phyloP scores from a whole-genome alignment of 805 yeast genomes.

The Lipomyces sp. region DNA sequence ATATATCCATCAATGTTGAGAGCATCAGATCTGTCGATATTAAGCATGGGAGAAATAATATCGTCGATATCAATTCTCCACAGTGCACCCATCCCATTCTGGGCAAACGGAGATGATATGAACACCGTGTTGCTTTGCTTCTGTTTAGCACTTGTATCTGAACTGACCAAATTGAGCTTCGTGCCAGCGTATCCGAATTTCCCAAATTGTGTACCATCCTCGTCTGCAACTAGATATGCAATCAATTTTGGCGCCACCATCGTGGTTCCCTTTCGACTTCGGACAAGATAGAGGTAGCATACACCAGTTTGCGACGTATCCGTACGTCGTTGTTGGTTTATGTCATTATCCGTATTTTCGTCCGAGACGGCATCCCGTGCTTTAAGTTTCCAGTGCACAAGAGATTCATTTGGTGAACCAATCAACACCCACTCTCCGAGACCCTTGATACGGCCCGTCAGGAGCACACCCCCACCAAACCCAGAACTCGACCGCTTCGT shows the following conservation, averaged over 20 bases:
- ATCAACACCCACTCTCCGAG: slow-evolving; percentile 35
- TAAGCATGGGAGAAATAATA: slow-evolving; percentile 5
- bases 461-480: slow-evolving; percentile 33
- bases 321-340: not conserved
- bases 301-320: slow-evolving; percentile 46
- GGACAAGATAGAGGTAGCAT: slow-evolving; percentile 45
- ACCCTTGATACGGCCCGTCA: slow-evolving; percentile 25
- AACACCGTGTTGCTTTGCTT: slow-evolving; percentile 39
- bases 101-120: slow-evolving; percentile 52
- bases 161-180: slow-evolving; percentile 33
- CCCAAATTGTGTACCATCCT: slow-evolving; percentile 36
- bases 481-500: slow-evolving; percentile 13
- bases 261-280: slow-evolving; percentile 15
- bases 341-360: slow-evolving; percentile 36
- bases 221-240: slow-evolving; percentile 37
- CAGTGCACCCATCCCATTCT: slow-evolving; percentile 53
- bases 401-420: slow-evolving; percentile 31
- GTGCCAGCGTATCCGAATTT: slow-evolving; percentile 48
- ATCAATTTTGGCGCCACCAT: slow-evolving; percentile 35
- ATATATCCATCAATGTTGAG: not conserved
- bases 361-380: slow-evolving; percentile 41
- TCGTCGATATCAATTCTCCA: slow-evolving; percentile 47
- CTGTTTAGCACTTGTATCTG: not conserved
- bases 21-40: not conserved
- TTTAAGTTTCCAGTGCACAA: slow-evolving; percentile 39